Conservation (phyloP, 805 yeast species). For the Kazachstania kunashirensis region DNA sequence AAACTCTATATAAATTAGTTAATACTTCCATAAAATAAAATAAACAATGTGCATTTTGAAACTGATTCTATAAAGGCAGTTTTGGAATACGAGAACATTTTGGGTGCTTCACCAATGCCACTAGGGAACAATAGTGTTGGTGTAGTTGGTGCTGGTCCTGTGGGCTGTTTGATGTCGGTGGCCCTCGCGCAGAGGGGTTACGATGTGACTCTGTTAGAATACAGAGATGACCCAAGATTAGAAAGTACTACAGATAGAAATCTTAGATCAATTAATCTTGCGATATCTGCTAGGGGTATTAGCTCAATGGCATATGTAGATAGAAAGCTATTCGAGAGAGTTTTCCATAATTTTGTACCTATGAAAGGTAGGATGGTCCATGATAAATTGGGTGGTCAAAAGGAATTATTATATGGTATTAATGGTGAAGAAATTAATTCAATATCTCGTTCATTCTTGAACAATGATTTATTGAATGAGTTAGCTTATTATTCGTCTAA, state of each 20-base stretch:
- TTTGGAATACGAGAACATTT: too few relatives aligned
- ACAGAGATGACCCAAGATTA: conserved; percentile 56
- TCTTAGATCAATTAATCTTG: conserved; percentile 71
- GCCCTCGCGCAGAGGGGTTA: conserved; percentile 67
- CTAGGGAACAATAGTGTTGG: conserved; percentile 36
- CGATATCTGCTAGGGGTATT: conserved; percentile 80
- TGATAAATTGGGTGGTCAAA: conserved; percentile 50
- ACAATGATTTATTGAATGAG: conserved; percentile 56
- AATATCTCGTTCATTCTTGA: conserved; percentile 65
- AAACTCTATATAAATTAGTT: too few relatives aligned
- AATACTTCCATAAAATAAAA: too few relatives aligned
- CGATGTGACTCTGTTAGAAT: conserved; percentile 61
- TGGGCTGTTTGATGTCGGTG: conserved; percentile 77
- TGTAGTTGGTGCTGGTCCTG: conserved; percentile 84
- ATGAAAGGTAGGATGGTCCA: conserved; percentile 91
- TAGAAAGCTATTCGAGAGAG: conserved; percentile 42
- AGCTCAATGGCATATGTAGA: conserved; percentile 58
- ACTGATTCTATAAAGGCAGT: too few relatives aligned
- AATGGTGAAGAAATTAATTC: conserved; percentile 80
- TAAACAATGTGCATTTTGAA: too few relatives aligned
- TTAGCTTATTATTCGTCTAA: conserved; percentile 33
- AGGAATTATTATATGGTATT: conserved; percentile 67
- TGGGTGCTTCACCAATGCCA: too few relatives aligned
- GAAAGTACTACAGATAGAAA: conserved; percentile 29
- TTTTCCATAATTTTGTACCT: conserved; percentile 59